A percentile compares a stretch with the other conserved stretches of the same genome.
phyloP scores from a whole-genome alignment of 371 early-diverging fungal genomes.

The Actinomucor elegans region DNA sequence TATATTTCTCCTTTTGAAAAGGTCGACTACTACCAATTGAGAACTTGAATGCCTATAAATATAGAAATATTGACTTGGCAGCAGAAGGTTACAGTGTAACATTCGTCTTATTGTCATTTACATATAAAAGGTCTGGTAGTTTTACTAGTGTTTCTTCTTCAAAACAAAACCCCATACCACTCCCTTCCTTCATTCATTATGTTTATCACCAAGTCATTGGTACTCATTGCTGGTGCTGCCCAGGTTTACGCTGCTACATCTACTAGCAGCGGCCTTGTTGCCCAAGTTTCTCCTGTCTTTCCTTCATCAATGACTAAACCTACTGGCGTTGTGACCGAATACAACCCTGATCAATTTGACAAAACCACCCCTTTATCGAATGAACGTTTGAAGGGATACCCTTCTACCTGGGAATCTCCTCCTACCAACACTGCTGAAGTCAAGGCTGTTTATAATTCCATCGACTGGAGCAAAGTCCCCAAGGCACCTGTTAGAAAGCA shows the following conservation, averaged over 20 bases:
- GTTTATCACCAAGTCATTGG: conserved; percentile 12
- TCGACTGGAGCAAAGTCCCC: conserved; percentile 47
- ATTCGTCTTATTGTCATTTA: not conserved
- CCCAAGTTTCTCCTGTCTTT: conserved; percentile 23
- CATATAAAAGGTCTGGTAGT: not conserved
- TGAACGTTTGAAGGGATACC: conserved; percentile 19
- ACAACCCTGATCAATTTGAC: conserved; percentile 11
- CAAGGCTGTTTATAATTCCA: conserved; percentile 29
- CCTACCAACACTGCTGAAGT: conserved; percentile 33
- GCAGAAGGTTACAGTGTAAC: not conserved
- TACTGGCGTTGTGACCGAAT: conserved; percentile 13
- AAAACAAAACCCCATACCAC: not conserved
- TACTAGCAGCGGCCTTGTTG: not conserved
- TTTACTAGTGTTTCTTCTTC: not conserved
- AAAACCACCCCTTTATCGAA: conserved; percentile 5
- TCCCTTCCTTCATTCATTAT: conserved; percentile 12
- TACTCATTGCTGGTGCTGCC: conserved; percentile 10
- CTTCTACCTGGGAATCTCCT: conserved; percentile 35
- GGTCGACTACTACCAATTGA: not conserved
- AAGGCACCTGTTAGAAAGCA: conserved; percentile 28
- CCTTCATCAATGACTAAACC: conserved; percentile 2
- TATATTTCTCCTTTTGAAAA: not conserved
- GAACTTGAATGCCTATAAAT: not conserved
- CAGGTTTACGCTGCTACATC: conserved; percentile 15
- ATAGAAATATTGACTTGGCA: not conserved